Conservation (phyloP, 352 stramenopile species). For the Globisporangium megalacanthum region DNA sequence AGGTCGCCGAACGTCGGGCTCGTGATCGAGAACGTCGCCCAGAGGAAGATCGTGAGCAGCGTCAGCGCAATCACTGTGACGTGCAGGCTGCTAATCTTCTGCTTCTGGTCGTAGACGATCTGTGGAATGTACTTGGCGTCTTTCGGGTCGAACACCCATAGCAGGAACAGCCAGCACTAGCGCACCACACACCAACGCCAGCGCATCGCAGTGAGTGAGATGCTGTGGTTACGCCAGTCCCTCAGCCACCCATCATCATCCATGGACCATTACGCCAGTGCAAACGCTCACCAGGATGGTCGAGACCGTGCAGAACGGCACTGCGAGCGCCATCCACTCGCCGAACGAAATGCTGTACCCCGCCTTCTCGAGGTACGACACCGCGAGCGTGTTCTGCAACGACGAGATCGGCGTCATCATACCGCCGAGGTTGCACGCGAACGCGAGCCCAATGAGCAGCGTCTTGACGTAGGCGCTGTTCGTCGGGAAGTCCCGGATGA, state of each 20-base stretch:
- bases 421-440: constrained; percentile 90
- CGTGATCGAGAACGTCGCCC: constrained; percentile 84
- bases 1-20: constrained; percentile 88
- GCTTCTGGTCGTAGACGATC: constrained; percentile 90
- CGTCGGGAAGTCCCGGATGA: constrained; percentile 83
- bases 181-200: neutral
- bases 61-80: constrained; percentile 88
- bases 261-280: neutral
- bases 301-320: constrained; percentile 84
- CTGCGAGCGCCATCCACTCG: constrained; percentile 86
- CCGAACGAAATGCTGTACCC: constrained; percentile 88
- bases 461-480: constrained; percentile 88
- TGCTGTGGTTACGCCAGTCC: neutral
- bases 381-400: constrained; percentile 84
- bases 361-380: constrained; percentile 84
- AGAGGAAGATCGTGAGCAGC: constrained; percentile 88
- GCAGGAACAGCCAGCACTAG: constrained; percentile 86
- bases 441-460: constrained; percentile 89
- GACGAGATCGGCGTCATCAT: constrained; percentile 94
- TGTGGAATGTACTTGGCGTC: constrained; percentile 89
- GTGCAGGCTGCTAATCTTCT: constrained; percentile 86
- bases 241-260: neutral
- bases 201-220: too few species aligned
- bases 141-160: constrained; percentile 81
- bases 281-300: constrained; percentile 66